phyloP scores from a whole-genome alignment of 495 filamentous ascomycete species.

The Penicillium daleae region DNA sequence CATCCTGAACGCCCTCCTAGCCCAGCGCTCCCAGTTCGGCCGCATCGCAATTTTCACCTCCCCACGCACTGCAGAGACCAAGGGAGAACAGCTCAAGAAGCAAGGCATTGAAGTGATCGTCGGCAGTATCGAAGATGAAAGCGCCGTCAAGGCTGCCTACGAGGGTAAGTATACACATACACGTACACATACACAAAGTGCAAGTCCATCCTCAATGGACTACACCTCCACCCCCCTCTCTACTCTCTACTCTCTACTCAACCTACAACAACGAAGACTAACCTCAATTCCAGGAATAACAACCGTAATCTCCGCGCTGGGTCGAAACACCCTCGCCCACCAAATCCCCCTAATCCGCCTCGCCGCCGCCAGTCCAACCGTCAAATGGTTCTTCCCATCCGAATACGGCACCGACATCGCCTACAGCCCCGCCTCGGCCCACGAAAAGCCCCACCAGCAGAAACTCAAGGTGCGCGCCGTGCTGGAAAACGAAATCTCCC shows the following conservation, averaged over 20 bases:
- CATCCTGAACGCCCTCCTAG: constrained; percentile 63
- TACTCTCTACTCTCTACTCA: background rate
- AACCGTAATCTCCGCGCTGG: constrained; percentile 68
- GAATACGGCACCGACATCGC: constrained; percentile 79
- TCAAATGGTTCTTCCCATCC: constrained; percentile 71
- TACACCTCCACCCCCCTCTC: too few species aligned
- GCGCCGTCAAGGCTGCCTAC: constrained; percentile 58
- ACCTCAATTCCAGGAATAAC: constrained; percentile 52
- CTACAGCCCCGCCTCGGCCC: constrained; percentile 59
- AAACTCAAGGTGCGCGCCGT: constrained; percentile 68
- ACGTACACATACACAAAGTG: too few species aligned
- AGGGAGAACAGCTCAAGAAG: constrained; percentile 38
- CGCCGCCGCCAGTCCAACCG: constrained; percentile 55
- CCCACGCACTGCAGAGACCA: constrained; percentile 47
- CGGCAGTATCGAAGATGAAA: constrained; percentile 58
- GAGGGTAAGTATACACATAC: constrained; percentile 34
- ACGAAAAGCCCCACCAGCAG: constrained; percentile 69
- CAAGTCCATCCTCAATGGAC: too few species aligned
- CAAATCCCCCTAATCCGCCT: constrained; percentile 63
- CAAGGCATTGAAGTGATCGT: constrained; percentile 60
- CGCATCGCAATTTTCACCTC: constrained; percentile 69
- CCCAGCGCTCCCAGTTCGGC: constrained; percentile 54
- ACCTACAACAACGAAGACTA: background rate
- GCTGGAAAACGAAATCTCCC: constrained; percentile 50
- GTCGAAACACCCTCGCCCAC: constrained; percentile 57